A percentile compares a stretch with the other conserved stretches of the same genome.
These are phyloP conservation scores for Apiospora saccharicola DNA, from an alignment of 2,329 filamentous ascomycete genomes.

Conservation along the genomic window DNA sequence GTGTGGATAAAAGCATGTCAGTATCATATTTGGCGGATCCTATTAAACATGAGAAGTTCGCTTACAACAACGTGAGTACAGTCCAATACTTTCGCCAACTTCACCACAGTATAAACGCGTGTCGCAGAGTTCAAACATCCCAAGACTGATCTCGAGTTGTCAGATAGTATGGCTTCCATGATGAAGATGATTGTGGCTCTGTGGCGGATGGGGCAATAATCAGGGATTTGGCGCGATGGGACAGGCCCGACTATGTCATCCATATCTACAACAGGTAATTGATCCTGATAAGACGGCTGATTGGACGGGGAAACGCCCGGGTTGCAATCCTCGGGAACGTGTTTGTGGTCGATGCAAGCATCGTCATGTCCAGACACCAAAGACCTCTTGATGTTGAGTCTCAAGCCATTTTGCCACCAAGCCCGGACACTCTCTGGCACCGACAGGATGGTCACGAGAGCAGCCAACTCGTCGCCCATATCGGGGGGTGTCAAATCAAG, in stretches of 20 bases:
- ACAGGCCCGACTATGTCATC: conserved; percentile 29
- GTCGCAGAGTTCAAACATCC: conserved; percentile 69
- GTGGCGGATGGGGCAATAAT: conserved; percentile 72
- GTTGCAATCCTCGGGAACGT: conserved; percentile 31
- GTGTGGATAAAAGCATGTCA: conserved; percentile 34
- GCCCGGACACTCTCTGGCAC: conserved; percentile 61
- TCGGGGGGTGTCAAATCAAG: conserved; percentile 69
- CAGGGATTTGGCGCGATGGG: conserved; percentile 48
- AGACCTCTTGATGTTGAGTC: conserved; percentile 46
- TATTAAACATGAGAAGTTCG: conserved; percentile 7
- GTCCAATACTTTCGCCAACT: conserved; percentile 66
- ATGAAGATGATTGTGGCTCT: conserved; percentile 69
- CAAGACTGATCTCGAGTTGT: conserved; percentile 46
- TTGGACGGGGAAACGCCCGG: background rate
- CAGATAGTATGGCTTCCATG: conserved; percentile 60
- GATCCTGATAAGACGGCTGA: background rate
- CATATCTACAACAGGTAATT: conserved; percentile 29
- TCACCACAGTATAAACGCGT: conserved; percentile 72
- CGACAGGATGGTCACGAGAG: conserved; percentile 64
- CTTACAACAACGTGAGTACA: conserved; percentile 53
- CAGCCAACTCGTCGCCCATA: conserved; percentile 69
- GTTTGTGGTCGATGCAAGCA: conserved; percentile 34
- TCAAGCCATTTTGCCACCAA: conserved; percentile 56
- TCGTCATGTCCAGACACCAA: conserved; percentile 60
- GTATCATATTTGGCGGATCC: conserved; percentile 30